phyloP scores from a whole-genome alignment of 345 rosid species.

The Hypericum androsaemum region DNA sequence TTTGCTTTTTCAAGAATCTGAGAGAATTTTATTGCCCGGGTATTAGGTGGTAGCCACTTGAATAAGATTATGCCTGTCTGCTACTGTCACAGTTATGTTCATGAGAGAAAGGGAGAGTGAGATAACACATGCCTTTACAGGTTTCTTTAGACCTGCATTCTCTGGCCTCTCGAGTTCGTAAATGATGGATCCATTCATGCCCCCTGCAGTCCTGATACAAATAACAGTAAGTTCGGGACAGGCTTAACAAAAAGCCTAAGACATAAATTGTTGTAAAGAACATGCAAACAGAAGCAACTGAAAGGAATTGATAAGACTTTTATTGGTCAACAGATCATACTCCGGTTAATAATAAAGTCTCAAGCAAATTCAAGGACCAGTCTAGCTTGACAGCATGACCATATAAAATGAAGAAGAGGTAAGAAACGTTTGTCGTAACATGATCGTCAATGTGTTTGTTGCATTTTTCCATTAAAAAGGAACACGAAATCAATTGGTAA shows the following conservation, averaged over 20 bases:
- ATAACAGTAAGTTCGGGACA: background rate
- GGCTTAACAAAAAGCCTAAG: background rate
- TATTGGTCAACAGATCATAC: no score
- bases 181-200: constrained; percentile 81
- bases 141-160: constrained; percentile 73
- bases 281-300: no score
- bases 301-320: no score
- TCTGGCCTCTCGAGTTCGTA: constrained; percentile 90
- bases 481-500: no score
- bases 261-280: background rate
- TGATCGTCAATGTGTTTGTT: no score
- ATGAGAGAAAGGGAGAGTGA: background rate
- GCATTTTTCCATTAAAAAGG: no score
- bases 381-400: no score
- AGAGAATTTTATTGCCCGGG: constrained; percentile 1
- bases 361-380: no score
- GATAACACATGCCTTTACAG: constrained; percentile 44
- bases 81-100: background rate
- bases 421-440: no score
- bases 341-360: no score
- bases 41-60: constrained; percentile 19
- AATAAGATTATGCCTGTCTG: constrained; percentile 1
- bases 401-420: no score
- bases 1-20: constrained; percentile 82
- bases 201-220: constrained; percentile 40